Percentiles rank a stretch among this genome's conserved stretches.
These are phyloP conservation scores for Trichoderma afroharzianum DNA, from an alignment of 2,329 filamentous ascomycete genomes.

Conservation along the genomic window DNA sequence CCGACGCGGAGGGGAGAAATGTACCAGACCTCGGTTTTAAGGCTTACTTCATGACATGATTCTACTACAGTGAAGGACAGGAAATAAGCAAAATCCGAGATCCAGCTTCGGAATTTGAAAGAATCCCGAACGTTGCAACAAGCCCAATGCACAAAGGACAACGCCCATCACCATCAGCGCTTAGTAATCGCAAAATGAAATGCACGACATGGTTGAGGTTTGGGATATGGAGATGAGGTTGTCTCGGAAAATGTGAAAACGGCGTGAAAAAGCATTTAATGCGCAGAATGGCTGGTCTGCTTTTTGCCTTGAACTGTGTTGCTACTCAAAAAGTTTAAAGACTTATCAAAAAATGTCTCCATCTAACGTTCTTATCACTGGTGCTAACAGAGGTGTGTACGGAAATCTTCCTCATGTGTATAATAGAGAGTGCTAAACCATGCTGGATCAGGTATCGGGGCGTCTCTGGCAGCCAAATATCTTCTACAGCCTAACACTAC, in stretches of 20 bases:
- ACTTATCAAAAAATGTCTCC: background rate
- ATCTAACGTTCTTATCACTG: background rate
- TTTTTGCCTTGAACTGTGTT: rapidly evolving
- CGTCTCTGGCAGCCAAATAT: background rate
- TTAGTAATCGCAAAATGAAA: background rate
- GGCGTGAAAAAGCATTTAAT: background rate
- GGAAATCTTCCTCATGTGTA: background rate
- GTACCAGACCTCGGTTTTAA: background rate
- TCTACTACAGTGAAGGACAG: background rate
- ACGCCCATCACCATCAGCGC: background rate
- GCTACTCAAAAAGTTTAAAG: background rate
- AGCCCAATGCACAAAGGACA: background rate
- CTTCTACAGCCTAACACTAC: background rate
- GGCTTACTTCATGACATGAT: background rate
- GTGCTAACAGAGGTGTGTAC: background rate
- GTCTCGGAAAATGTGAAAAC: background rate
- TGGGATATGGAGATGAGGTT: background rate
- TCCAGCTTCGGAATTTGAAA: background rate
- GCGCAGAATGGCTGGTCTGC: background rate
- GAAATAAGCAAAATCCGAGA: background rate
- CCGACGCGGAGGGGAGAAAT: background rate
- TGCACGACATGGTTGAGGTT: background rate
- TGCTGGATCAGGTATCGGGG: background rate
- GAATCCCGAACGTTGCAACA: background rate
- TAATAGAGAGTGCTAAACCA: background rate